Evolutionary conservation across 1,139 yeast species (phyloP).

Genomic region (Nakaseomyces bracarensis): DNA sequence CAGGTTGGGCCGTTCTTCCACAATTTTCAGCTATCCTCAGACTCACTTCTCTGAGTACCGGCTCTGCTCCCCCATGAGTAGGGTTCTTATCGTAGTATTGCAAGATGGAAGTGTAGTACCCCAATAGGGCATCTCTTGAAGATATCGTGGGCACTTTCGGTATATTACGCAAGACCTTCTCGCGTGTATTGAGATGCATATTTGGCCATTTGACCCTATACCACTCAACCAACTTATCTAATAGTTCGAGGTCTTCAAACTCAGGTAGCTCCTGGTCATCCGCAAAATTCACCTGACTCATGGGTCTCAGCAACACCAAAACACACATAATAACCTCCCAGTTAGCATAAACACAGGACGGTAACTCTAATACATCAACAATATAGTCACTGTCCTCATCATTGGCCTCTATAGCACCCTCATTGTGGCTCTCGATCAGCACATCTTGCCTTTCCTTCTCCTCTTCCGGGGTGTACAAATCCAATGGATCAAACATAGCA

Average conservation of each 20-base stretch:
- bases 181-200: conserved; percentile 29
- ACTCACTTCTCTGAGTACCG: conserved; percentile 52
- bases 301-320: conserved; percentile 45
- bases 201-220: conserved; percentile 34
- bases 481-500: conserved; percentile 33
- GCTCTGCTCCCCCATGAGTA: conserved; percentile 33
- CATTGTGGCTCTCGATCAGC: neutral
- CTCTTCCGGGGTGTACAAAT: conserved; percentile 27
- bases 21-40: conserved; percentile 69
- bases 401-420: conserved; percentile 4
- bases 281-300: conserved; percentile 47
- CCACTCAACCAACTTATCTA: conserved; percentile 38
- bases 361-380: conserved; percentile 61
- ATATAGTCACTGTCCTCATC: conserved; percentile 31
- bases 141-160: conserved; percentile 17
- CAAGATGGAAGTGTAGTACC: conserved; percentile 61
- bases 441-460: neutral
- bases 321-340: conserved; percentile 39
- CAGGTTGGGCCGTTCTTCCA: conserved; percentile 82
- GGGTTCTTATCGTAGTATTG: conserved; percentile 37
- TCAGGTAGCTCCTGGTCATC: conserved; percentile 10
- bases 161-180: conserved; percentile 28
- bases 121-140: conserved; percentile 33
- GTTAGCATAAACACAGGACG: conserved; percentile 47
- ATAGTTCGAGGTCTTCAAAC: conserved; percentile 11